Evolutionary conservation across 2,329 filamentous ascomycete genomes (phyloP), one percentile per base, ranked within the genome.

Genomic region (Verticillium nonalfalfae): DNA sequence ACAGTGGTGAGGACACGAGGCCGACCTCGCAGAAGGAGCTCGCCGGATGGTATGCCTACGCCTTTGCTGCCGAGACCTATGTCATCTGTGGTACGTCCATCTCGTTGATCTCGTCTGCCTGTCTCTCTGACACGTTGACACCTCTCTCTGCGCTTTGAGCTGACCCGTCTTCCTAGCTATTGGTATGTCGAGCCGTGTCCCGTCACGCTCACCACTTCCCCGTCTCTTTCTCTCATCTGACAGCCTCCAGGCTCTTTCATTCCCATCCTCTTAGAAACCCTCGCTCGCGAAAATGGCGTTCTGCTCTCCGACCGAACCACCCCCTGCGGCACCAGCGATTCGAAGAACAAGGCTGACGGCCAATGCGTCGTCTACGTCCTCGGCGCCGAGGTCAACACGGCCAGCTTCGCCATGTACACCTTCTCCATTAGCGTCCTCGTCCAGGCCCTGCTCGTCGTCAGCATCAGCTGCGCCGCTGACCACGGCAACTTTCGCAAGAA

Each of bases 331-430:
- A 81, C 86, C 63, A 87, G 82, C 64, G 85, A 86, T 69, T 80
- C 77, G 66, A 83, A 83, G 60, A 71, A 71, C 39, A 73, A 78
- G 60, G 67, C 71, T 52, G 78, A 79, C 52, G 82, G 81, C 57
- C 91, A 96, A 72, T 99, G 95, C 71, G 80, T 98, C 63, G 86
- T 98, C 62, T 85, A 89, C 65, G 80, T 98, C 5, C 78, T 96
- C 31, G 94, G 94, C 6, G 74, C 90, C 63, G 89, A 96, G 70
- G 89, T 99, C 77, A 98, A 98, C 75, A 97, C 94, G 1, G 93
- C 94, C 39, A 96, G 91, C 74, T 97, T 98, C 74, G 94, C 93
- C 72, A 96, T 98, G 92, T 98, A 98, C 76, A 97, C 93, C 1
- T 99, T 99, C 75, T 96, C 93, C 62, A 80, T 96, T 70, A 96